phyloP scores from a whole-genome alignment of 768 basidiomycete genomes.

The Vararia minispora region DNA sequence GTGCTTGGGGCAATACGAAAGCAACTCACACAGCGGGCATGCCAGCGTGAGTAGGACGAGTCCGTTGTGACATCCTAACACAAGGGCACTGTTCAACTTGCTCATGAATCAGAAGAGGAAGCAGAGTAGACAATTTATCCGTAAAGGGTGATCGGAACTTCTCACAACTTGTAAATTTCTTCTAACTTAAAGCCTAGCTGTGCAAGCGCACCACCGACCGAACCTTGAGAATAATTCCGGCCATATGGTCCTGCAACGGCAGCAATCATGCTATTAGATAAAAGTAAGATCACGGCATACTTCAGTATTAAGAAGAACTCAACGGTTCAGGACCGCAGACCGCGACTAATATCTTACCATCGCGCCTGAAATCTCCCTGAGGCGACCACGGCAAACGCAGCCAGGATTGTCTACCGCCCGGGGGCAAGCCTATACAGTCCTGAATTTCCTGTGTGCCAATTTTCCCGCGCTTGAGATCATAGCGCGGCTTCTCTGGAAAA shows the following conservation, averaged over 20 bases:
- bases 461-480: too few relatives aligned
- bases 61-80: too few relatives aligned
- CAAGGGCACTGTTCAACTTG: too few relatives aligned
- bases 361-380: slow-evolving; percentile 13
- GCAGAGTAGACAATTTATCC: too few relatives aligned
- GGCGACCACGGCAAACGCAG: slow-evolving; percentile 1
- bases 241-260: slow-evolving; percentile 71
- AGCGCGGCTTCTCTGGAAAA: slow-evolving; percentile 10
- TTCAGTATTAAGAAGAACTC: slow-evolving; percentile 1
- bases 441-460: not conserved
- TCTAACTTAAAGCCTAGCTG: slow-evolving; percentile 49
- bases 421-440: too few relatives aligned
- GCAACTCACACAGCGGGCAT: too few relatives aligned
- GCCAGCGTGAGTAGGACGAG: too few relatives aligned
- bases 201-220: slow-evolving; percentile 53
- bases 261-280: slow-evolving; percentile 50
- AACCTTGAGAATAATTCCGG: slow-evolving; percentile 64
- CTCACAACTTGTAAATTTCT: slow-evolving; percentile 61
- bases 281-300: slow-evolving; percentile 5
- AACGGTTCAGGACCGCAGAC: slow-evolving; percentile 82
- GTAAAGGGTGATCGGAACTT: not conserved
- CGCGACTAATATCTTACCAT: slow-evolving; percentile 48
- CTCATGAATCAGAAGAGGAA: too few relatives aligned
- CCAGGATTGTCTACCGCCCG: too few relatives aligned
- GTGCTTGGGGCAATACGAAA: too few relatives aligned